Percentiles rank a stretch among this genome's conserved stretches.
Conservation (phyloP, 2,329 filamentous ascomycete species). For the Monilinia laxa region DNA sequence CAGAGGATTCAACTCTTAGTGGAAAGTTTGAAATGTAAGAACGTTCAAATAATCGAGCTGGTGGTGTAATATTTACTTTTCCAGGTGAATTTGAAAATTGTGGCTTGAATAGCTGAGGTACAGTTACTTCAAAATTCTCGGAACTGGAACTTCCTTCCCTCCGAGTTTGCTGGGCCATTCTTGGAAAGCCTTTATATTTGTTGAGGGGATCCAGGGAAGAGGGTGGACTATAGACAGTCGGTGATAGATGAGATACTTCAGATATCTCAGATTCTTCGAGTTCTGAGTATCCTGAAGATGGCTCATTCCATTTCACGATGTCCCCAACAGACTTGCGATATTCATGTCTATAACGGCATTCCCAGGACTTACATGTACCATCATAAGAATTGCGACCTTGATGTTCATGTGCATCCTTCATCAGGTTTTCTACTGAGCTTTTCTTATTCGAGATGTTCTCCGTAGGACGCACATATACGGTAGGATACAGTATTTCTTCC, state of each 20-base stretch:
- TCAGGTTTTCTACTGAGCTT: neutral
- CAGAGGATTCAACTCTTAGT: neutral
- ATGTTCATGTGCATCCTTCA: neutral
- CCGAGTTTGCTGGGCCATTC: no score
- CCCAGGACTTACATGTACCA: constrained; percentile 18
- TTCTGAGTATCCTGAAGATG: neutral
- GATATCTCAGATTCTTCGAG: constrained; percentile 4
- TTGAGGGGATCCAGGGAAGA: constrained; percentile 7
- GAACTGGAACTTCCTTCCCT: no score
- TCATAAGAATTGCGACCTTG: neutral
- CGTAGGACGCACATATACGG: neutral
- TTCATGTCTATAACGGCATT: constrained; percentile 17
- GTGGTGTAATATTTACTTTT: neutral
- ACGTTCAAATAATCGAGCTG: constrained; percentile 13
- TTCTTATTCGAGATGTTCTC: neutral
- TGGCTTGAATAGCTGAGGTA: neutral
- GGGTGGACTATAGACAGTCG: constrained; percentile 1
- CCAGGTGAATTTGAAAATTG: neutral
- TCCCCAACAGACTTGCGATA: constrained; percentile 9
- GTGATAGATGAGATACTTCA: neutral
- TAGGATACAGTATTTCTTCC: constrained; percentile 3
- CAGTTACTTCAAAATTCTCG: neutral
- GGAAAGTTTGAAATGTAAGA: neutral
- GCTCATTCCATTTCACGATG: constrained; percentile 21
- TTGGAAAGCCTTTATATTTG: neutral